Percentiles rank a stretch among this genome's conserved stretches.
phyloP scores from a whole-genome alignment of 2,329 filamentous ascomycete species.

The Aspergillus hortae region DNA sequence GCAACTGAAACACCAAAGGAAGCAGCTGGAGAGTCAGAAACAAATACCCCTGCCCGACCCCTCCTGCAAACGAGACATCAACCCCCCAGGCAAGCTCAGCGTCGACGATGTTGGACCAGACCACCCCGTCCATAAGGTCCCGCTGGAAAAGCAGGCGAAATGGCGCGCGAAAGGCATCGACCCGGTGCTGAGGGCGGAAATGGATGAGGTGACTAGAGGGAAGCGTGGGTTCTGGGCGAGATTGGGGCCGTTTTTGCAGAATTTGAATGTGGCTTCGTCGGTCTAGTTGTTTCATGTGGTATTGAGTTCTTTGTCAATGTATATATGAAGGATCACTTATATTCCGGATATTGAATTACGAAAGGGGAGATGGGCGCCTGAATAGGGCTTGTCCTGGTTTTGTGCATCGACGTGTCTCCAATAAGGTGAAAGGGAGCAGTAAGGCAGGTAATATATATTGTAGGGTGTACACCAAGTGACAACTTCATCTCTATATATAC shows the following conservation, averaged over 20 bases:
- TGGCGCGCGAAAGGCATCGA: slow-evolving; percentile 48
- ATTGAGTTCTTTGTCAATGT: too few species aligned
- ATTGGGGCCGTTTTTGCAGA: background rate
- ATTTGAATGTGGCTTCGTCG: too few species aligned
- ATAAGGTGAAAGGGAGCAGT: too few species aligned
- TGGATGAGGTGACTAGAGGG: slow-evolving; percentile 44
- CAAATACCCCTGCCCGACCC: background rate
- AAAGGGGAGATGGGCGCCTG: too few species aligned
- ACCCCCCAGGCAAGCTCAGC: background rate
- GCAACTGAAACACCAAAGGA: background rate
- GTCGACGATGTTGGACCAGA: background rate
- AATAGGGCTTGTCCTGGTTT: too few species aligned
- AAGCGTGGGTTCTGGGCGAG: slow-evolving; percentile 22
- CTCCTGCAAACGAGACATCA: background rate
- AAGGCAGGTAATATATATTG: too few species aligned
- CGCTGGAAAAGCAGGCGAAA: slow-evolving; percentile 41
- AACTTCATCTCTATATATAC: background rate
- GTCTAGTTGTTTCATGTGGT: too few species aligned
- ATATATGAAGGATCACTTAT: too few species aligned
- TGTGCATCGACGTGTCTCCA: too few species aligned
- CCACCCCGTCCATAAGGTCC: slow-evolving; percentile 15
- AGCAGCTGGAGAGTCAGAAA: background rate
- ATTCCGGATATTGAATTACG: too few species aligned
- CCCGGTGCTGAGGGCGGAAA: slow-evolving; percentile 45
- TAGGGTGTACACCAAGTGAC: too few species aligned